Evolutionary conservation across 257 asterid genomes (phyloP).

Genomic region (Pogostemon cablin): DNA sequence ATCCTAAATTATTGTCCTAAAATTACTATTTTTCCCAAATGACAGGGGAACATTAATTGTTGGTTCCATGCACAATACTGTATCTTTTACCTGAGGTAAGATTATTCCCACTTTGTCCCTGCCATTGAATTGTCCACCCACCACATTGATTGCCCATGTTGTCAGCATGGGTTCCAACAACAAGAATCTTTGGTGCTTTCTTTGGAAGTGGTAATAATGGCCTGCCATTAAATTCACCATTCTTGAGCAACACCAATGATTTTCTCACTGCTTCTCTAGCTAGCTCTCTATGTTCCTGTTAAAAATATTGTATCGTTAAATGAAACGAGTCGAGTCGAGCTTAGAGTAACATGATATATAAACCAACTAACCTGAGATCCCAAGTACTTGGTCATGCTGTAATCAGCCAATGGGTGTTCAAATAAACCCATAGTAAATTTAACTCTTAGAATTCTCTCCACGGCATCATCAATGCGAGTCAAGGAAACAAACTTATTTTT

Average conservation of each 20-base stretch:
- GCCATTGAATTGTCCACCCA: constrained; percentile 46
- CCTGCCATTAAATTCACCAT: constrained; percentile 26
- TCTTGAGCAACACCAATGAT: constrained; percentile 43
- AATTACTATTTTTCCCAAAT: no score
- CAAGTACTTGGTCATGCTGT: constrained; percentile 43
- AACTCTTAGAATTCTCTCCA: constrained; percentile 52
- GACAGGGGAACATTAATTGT: no score
- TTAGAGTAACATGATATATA: not conserved
- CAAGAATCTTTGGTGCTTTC: constrained; percentile 35
- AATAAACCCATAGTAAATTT: constrained; percentile 53
- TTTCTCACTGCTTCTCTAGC: constrained; percentile 50
- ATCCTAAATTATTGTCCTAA: no score
- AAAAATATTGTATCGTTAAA: not conserved
- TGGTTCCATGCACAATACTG: no score
- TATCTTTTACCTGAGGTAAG: constrained; percentile 29
- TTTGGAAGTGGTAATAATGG: constrained; percentile 38
- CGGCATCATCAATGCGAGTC: constrained; percentile 51
- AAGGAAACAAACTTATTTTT: constrained; percentile 38
- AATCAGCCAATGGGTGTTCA: constrained; percentile 48
- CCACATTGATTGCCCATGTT: constrained; percentile 44
- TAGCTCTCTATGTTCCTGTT: constrained; percentile 44
- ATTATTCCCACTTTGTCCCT: constrained; percentile 41
- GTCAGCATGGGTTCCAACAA: constrained; percentile 43
- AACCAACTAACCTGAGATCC: constrained; percentile 38
- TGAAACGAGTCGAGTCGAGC: not conserved